phyloP scores from a whole-genome alignment of 768 basidiomycete genomes.

The Psilocybe azurescens region DNA sequence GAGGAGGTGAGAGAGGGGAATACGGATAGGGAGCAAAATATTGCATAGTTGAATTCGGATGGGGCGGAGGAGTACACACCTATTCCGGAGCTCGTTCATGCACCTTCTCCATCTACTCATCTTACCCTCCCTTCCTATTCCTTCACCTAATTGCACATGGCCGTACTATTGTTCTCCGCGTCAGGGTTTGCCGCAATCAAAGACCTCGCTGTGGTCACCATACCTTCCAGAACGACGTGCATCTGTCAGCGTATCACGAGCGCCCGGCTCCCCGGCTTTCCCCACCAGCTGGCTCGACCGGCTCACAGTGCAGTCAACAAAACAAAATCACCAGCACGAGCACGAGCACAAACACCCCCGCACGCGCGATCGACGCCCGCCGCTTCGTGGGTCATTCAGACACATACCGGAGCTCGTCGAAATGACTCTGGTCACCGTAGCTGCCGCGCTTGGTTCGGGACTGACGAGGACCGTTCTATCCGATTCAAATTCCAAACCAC shows the following conservation, averaged over 20 bases:
- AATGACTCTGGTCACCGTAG: conserved; percentile 25
- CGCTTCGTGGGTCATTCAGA: conserved; percentile 25
- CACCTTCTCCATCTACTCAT: neutral
- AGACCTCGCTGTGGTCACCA: conserved; percentile 19
- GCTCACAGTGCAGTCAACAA: too few species aligned
- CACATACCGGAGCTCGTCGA: conserved; percentile 28
- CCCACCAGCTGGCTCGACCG: neutral
- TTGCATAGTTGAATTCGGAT: conserved; percentile 23
- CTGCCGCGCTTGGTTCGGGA: conserved; percentile 26
- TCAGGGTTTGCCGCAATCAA: conserved; percentile 25
- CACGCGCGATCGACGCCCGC: conserved; percentile 31
- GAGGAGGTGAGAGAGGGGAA: conserved; percentile 29
- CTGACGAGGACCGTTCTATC: neutral
- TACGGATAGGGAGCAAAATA: conserved; percentile 12
- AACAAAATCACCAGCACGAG: too few species aligned
- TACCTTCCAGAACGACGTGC: conserved; percentile 22
- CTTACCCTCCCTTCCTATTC: neutral
- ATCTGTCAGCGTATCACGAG: conserved; percentile 32
- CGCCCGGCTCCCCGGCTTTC: conserved; percentile 28
- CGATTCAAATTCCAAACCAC: too few species aligned
- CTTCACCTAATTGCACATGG: conserved; percentile 15
- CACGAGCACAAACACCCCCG: conserved; percentile 17
- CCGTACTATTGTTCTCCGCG: conserved; percentile 23
- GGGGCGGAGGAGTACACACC: conserved; percentile 7
- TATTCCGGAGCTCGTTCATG: neutral